Base-by-base conservation (phyloP, 73 alveolate species). In the Breviolum minutum region DNA sequence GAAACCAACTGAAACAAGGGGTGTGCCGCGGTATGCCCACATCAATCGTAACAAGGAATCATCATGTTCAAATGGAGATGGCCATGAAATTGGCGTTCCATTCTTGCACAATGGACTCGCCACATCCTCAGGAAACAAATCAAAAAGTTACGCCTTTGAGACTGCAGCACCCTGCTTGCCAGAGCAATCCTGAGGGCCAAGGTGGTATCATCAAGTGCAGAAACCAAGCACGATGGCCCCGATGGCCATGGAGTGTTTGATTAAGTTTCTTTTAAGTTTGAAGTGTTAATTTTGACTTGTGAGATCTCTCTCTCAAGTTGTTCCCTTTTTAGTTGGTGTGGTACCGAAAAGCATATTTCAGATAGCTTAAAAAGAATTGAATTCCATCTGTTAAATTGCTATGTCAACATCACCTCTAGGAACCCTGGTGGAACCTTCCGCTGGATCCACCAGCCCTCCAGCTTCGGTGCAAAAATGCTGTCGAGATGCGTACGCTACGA, bases 121-220 rank as follows among this genome's bases (percentile, higher is more conserved):
- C 54, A 0, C 54, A 40, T 40, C 54, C 54, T 40, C 54, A 40
- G 63, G 22, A 29, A 29, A 77, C 19, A 77, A 17, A 30, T 13
- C 63, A 77, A n/a, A 17, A 14, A 17, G 24, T 17, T 22, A n/a
- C 63, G 62, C 92, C 92, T 83, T 83, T 5, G 92, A 83, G 92
- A 74, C 76, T 24, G 92, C 62, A 26, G 92, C 92, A 22, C 92
- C 92, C 62, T 83, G 92, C 92, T 83, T 83, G 76, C 92, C 92
- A 27, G 92, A 83, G 92, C 92, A 83, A 83, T 83, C 92, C 92
- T 83, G 16, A 60, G 90, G 14, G 30, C 0, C 24, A 17, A 12
- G 63, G 24, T 8, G 86, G 63, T 29, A 63, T 40, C 54, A 40
- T 40, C 54, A 40, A 40, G 54, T 40, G 54, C 54, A 40, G 54